Evolutionary conservation across 352 stramenopile genomes (phyloP).

Genomic region (Phytophthora nicotianae): DNA sequence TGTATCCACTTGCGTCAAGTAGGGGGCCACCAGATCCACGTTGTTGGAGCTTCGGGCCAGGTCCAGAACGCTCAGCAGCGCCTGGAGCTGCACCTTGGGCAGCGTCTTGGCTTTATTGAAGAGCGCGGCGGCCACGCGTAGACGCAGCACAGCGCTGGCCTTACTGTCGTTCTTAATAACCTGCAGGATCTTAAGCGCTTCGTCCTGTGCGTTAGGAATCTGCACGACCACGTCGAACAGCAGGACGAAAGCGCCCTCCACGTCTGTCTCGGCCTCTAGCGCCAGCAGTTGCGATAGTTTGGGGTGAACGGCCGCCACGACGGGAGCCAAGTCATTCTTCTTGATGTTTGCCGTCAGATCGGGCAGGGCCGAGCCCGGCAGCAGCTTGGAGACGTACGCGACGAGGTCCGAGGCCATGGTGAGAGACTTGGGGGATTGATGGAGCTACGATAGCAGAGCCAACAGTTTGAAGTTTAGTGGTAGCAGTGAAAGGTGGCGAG

Average conservation of each 20-base stretch:
- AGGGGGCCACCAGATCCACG: slow-evolving; percentile 63
- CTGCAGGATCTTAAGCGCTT: slow-evolving; percentile 56
- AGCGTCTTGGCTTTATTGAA: slow-evolving; percentile 77
- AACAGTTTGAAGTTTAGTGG: slow-evolving; percentile 7
- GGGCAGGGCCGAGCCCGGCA: slow-evolving; percentile 45
- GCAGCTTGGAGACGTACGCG: slow-evolving; percentile 81
- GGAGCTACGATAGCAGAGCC: slow-evolving; percentile 1
- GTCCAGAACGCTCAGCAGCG: slow-evolving; percentile 61
- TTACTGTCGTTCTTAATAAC: slow-evolving; percentile 50
- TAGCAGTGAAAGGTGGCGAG: neutral
- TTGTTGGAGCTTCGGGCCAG: slow-evolving; percentile 67
- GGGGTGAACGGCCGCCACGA: slow-evolving; percentile 52
- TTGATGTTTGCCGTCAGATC: slow-evolving; percentile 68
- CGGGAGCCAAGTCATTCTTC: slow-evolving; percentile 58
- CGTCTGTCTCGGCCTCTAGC: slow-evolving; percentile 77
- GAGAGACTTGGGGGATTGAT: slow-evolving; percentile 4
- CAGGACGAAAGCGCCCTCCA: slow-evolving; percentile 75
- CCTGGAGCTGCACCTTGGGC: slow-evolving; percentile 71
- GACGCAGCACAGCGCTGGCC: slow-evolving; percentile 67
- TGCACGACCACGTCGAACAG: slow-evolving; percentile 62
- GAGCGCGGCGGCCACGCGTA: slow-evolving; percentile 71
- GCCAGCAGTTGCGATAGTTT: slow-evolving; percentile 66
- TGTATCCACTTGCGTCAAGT: slow-evolving; percentile 71
- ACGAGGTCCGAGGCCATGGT: slow-evolving; percentile 64
- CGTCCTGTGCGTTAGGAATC: slow-evolving; percentile 37